Evolutionary conservation across 129 eudicot genomes (phyloP).

Genomic region (Heracleum sosnowskyi): DNA sequence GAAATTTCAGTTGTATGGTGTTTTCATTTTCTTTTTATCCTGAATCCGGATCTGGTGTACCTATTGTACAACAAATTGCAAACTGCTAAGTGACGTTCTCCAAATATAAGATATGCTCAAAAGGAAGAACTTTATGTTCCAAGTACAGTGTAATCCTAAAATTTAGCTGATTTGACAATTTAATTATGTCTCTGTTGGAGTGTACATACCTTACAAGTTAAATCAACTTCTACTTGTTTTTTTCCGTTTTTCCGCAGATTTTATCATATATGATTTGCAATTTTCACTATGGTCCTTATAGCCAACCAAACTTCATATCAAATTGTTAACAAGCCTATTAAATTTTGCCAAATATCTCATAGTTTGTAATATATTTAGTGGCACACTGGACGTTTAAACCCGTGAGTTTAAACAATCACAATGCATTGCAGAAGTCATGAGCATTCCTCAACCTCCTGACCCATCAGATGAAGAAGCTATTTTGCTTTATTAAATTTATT

Average conservation of each 20-base stretch:
- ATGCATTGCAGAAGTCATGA: constrained; percentile 38
- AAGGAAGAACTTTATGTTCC: neutral
- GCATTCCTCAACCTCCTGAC: constrained; percentile 68
- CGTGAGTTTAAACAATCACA: neutral
- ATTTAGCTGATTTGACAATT: too few relatives aligned
- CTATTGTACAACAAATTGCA: neutral
- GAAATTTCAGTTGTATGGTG: neutral
- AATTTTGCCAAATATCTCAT: too few relatives aligned
- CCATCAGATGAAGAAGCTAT: constrained; percentile 88
- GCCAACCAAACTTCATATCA: neutral
- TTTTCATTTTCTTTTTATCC: neutral
- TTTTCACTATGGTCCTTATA: neutral
- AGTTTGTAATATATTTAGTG: too few relatives aligned
- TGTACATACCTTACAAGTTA: too few relatives aligned
- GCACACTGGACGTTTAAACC: neutral
- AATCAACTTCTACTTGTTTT: too few relatives aligned
- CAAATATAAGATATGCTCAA: too few relatives aligned
- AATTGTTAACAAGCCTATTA: neutral
- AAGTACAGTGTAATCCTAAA: neutral
- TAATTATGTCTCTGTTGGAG: too few relatives aligned
- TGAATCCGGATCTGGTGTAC: neutral
- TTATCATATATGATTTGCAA: too few relatives aligned
- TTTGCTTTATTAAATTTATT: constrained; percentile 74
- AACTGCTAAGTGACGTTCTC: neutral
- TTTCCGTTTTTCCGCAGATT: neutral